phyloP scores from a whole-genome alignment of 2,329 filamentous ascomycete species.

The Daldinia eschscholtzii region DNA sequence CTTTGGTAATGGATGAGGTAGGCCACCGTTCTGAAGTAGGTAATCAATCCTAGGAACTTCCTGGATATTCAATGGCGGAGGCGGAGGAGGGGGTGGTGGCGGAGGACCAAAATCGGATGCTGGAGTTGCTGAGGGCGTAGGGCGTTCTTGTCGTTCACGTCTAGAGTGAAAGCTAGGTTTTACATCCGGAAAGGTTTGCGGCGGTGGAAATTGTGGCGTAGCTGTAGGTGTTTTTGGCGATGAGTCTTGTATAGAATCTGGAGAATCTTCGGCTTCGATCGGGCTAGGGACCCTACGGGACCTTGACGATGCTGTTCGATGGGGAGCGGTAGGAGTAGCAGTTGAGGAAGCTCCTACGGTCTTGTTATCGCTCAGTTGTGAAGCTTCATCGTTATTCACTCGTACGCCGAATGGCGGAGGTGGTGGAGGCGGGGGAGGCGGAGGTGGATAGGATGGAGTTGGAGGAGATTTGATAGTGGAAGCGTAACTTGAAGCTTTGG shows the following conservation, averaged over 20 bases:
- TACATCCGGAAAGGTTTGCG: constrained; percentile 57
- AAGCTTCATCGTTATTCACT: constrained; percentile 46
- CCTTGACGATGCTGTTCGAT: constrained; percentile 52
- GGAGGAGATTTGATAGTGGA: constrained; percentile 60
- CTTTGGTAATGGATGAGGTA: constrained; percentile 78
- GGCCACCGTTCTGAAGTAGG: constrained; percentile 87
- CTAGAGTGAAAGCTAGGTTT: constrained; percentile 55
- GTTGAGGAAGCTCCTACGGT: constrained; percentile 50
- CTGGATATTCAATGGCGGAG: constrained; percentile 77
- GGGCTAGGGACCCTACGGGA: constrained; percentile 50
- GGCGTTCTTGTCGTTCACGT: constrained; percentile 56
- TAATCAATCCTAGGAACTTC: constrained; percentile 91
- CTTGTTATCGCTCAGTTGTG: constrained; percentile 53
- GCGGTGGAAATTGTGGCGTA: constrained; percentile 63
- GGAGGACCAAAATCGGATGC: constrained; percentile 60
- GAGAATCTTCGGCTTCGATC: constrained; percentile 64
- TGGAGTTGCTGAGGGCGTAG: constrained; percentile 57
- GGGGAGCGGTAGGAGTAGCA: constrained; percentile 55
- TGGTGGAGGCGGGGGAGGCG: constrained; percentile 49
- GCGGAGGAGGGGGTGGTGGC: constrained; percentile 73
- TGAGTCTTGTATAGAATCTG: constrained; percentile 64
- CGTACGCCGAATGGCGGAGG: constrained; percentile 53
- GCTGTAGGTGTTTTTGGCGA: constrained; percentile 73
- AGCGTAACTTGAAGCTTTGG: constrained; percentile 70
- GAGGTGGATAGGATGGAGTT: constrained; percentile 51